phyloP scores from a whole-genome alignment of 192 early-diverging fungal species.

The Mortierella alpina region DNA sequence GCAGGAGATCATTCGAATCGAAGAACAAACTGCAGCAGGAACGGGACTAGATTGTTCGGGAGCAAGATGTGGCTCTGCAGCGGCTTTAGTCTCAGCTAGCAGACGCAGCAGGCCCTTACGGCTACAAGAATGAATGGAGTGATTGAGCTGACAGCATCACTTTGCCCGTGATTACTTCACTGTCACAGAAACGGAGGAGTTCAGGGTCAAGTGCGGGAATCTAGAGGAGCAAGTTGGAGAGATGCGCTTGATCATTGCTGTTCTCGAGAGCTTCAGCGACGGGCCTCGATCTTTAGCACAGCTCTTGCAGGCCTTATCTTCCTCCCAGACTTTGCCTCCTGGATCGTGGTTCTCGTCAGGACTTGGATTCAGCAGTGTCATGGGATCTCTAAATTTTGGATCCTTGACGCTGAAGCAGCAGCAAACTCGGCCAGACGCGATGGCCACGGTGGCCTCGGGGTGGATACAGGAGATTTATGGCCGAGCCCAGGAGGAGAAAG shows the following conservation, averaged over 20 bases:
- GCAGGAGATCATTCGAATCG: constrained; percentile 29
- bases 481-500: constrained; percentile 61
- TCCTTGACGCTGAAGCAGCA: constrained; percentile 8
- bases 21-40: constrained; percentile 37
- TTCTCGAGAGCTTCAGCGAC: constrained; percentile 23
- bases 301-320: constrained; percentile 27
- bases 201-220: constrained; percentile 28
- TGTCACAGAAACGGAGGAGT: constrained; percentile 20
- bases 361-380: background rate
- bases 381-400: constrained; percentile 19
- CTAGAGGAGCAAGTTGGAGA: constrained; percentile 51
- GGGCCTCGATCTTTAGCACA: constrained; percentile 39
- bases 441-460: constrained; percentile 55
- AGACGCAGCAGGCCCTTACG: background rate
- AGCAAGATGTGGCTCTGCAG: constrained; percentile 18
- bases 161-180: constrained; percentile 7
- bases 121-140: background rate
- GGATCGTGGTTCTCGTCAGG: constrained; percentile 24
- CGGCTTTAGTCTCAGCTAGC: constrained; percentile 2
- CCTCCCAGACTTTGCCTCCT: background rate
- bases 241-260: constrained; percentile 39
- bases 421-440: background rate
- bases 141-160: background rate
- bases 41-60: constrained; percentile 22
- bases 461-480: constrained; percentile 65